These are phyloP conservation scores for Scheffersomyces amazonensis DNA, from an alignment of 805 yeast genomes.

Conservation along the genomic window DNA sequence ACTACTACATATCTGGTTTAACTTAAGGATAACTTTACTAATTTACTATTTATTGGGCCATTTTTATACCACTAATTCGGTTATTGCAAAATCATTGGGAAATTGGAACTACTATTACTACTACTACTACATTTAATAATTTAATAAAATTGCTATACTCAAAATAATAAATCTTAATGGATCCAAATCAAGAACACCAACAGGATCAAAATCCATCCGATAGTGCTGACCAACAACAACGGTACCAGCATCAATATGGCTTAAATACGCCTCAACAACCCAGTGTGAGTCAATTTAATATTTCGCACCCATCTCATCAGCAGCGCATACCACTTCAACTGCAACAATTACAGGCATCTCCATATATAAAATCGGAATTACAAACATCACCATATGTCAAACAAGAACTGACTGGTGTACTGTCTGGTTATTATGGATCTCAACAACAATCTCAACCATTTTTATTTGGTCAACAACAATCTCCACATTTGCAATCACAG, in stretches of 20 bases:
- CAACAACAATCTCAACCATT: not conserved
- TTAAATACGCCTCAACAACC: not conserved
- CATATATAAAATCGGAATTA: not conserved
- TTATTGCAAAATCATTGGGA: too few relatives aligned
- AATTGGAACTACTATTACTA: too few relatives aligned
- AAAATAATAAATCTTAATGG: too few relatives aligned
- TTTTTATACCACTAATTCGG: too few relatives aligned
- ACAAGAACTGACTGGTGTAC: constrained; percentile 1
- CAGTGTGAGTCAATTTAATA: not conserved
- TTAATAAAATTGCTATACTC: too few relatives aligned
- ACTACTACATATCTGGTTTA: too few relatives aligned
- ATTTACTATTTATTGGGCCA: too few relatives aligned
- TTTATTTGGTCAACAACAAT: constrained; percentile 3
- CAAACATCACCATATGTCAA: not conserved
- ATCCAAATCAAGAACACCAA: not conserved
- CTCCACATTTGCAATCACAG: not conserved
- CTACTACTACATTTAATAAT: too few relatives aligned
- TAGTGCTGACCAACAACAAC: too few relatives aligned
- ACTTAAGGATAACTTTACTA: too few relatives aligned
- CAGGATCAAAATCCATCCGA: too few relatives aligned
- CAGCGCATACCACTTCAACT: constrained; percentile 6
- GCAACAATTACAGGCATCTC: constrained; percentile 4
- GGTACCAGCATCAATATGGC: not conserved
- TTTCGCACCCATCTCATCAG: constrained; percentile 3
- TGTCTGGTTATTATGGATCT: not conserved